These are phyloP conservation scores for Multifurca ochricompacta DNA, from an alignment of 768 basidiomycete genomes.

Conservation along the genomic window DNA sequence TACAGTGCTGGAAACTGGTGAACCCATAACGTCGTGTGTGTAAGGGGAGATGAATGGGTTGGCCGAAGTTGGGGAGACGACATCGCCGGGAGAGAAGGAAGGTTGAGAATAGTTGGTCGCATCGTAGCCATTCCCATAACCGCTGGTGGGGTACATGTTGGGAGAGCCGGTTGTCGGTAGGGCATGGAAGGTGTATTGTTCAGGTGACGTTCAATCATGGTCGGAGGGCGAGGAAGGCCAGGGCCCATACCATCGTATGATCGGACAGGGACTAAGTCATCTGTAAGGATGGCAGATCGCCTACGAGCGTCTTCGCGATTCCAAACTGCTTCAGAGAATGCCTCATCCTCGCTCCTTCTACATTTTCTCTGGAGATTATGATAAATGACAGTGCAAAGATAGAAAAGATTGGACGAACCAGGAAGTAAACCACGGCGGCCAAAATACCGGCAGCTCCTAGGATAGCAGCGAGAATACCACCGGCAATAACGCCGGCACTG, in stretches of 20 bases:
- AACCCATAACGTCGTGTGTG: constrained; percentile 32
- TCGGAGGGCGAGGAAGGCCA: constrained; percentile 52
- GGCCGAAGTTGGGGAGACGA: constrained; percentile 26
- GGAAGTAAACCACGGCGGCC: constrained; percentile 29
- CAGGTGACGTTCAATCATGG: constrained; percentile 50
- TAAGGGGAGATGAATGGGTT: constrained; percentile 35
- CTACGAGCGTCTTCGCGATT: constrained; percentile 53
- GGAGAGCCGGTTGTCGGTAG: constrained; percentile 15
- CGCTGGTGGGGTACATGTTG: constrained; percentile 14
- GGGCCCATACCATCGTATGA: constrained; percentile 29
- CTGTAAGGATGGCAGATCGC: constrained; percentile 50
- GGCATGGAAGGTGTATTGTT: constrained; percentile 23
- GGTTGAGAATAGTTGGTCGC: constrained; percentile 24
- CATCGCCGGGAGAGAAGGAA: constrained; percentile 25
- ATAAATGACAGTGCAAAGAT: background rate
- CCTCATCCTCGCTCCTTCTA: constrained; percentile 28
- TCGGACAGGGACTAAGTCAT: constrained; percentile 29
- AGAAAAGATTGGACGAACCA: constrained; percentile 25
- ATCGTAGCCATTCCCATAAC: constrained; percentile 16
- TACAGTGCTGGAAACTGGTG: constrained; percentile 26
- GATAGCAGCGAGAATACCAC: constrained; percentile 31
- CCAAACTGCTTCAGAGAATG: constrained; percentile 33
- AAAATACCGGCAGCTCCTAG: constrained; percentile 29
- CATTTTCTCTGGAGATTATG: constrained; percentile 22
- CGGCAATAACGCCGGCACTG: constrained; percentile 26